Evolutionary conservation across 495 filamentous ascomycete genomes (phyloP), one percentile per base, ranked within the genome.

Genomic region (Darksidea phi): DNA sequence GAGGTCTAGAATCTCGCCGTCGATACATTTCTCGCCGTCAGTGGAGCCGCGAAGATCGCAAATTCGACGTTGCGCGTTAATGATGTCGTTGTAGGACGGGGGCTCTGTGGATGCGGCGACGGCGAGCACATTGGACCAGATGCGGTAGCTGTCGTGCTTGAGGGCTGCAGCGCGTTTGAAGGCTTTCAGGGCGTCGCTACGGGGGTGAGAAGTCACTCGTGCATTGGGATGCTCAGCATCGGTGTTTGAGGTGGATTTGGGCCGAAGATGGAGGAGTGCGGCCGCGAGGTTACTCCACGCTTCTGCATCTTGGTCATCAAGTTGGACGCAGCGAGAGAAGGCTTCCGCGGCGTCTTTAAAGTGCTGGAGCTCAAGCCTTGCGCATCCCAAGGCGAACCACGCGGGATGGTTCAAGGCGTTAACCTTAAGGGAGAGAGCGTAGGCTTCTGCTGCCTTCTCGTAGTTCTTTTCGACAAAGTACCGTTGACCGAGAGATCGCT

Each of bases 281-380:
- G 88, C 91, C 5, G 91, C 94, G 12, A 99, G 83, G 66, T 97
- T 99, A 61, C 88, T 94, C 89, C 92, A 99, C 1, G 89, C 88
- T 64, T 96, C 86, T 1, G 89, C 94, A 69, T 97, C 94, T 41
- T 83, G 86, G 41, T 93, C 90, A 37, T 96, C 95, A 25, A 89
- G 80, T 63, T 86, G 80, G 26, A 97, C 88, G 2, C 85, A 83
- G 11, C 90, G 79, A 6, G 86, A 80, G 69, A 96, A 99, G 0
- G 93, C 88, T 17, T 94, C 84, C n/a, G 87, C 81, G 0, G 95
- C 91, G n/a, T 86, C 85, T 12, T 84, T 75, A 78, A 88, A 99
- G 23, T 85, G 72, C 32, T 85, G 80, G 0, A 93, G 79, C 45
- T 90, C 84, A 18, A 99, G 81, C 54, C 85, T 83, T 43, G 94